phyloP scores from a whole-genome alignment of 2,329 filamentous ascomycete genomes.

The Penicillium fuscoglaucum region DNA sequence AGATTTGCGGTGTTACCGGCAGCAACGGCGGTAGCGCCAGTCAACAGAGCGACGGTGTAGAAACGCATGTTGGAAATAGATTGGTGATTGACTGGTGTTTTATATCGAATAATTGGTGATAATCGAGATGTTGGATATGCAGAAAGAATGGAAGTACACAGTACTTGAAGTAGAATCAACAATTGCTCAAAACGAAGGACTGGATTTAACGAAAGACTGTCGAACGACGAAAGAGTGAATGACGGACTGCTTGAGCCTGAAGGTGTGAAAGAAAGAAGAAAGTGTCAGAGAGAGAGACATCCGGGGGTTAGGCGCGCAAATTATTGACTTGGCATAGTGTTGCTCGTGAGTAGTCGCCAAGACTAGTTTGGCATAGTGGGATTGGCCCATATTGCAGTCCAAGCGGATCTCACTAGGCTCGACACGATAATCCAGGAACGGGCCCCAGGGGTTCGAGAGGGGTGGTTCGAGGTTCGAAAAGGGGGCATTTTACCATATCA shows the following conservation, averaged over 20 bases:
- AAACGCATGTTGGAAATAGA: slow-evolving; percentile 25
- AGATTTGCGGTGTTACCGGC: slow-evolving; percentile 24
- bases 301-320: slow-evolving; percentile 5
- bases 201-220: slow-evolving; percentile 19
- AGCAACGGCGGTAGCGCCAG: slow-evolving; percentile 26
- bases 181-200: slow-evolving; percentile 25
- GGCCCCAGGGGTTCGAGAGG: slow-evolving; percentile 20
- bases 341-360: not conserved
- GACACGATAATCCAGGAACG: slow-evolving; percentile 8
- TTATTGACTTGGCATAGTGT: slow-evolving; percentile 7
- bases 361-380: not conserved
- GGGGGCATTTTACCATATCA: not conserved
- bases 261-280: slow-evolving; percentile 16
- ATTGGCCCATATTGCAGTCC: not conserved
- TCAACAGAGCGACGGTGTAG: slow-evolving; percentile 28
- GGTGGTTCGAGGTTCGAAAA: not conserved
- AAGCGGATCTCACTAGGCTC: not conserved
- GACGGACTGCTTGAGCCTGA: slow-evolving; percentile 11
- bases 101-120: not conserved
- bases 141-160: slow-evolving; percentile 12
- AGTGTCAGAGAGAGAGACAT: slow-evolving; percentile 12
- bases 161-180: slow-evolving; percentile 17
- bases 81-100: slow-evolving; percentile 4
- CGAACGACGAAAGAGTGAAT: slow-evolving; percentile 12
- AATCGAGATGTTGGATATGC: slow-evolving; percentile 8